Base-by-base conservation (phyloP, 2,329 filamentous ascomycete species). In the Passalora sequoiae region DNA sequence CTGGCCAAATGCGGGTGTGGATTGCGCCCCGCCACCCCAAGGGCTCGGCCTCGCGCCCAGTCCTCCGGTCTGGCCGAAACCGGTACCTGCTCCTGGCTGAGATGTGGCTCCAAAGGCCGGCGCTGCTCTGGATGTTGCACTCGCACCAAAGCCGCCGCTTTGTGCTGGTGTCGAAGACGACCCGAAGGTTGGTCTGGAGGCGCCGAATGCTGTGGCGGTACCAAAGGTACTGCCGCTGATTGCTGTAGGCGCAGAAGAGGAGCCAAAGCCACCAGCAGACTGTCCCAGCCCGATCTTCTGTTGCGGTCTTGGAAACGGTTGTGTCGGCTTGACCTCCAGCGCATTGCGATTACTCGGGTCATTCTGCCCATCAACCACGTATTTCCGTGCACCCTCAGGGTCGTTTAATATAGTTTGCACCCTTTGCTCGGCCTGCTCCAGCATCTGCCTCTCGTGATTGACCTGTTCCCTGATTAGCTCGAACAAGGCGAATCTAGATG, bases 321-420 rank as follows among this genome's bases (percentile, higher is more conserved):
- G 32, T 5, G 30, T 48, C 13, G 42, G 31, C 40, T 50, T 47
- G 12, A 45, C 22, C 19, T 49, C 46, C 24, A 44, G 20, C 22
- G 52, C 54, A 17, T 37, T 25, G 29, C 87, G 76, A 59, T 92
- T 94, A 1, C 86, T 86, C 56, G 88, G 86, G 29, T 80, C 77
- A 40, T 85, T 80, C 41, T 76, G 78, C 16, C 76, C 78, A 4
- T 79, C 74, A 7, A 82, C 59, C 10, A 92, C 69, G 59, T 83
- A 92, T 42, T 80, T 75, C 32, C 85, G 73, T 1, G 89, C 89
- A 2, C 81, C 85, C 47, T 83, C 74, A 7, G 86, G 63, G 56
- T 94, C 83, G 47, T 71, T 76, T 1, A 87, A 60, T 1, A 83
- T 81, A n/a, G 71, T 76, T 47, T 86, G 76, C 39, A 89, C 86